phyloP scores from a whole-genome alignment of 495 filamentous ascomycete species.

The Xylona heveae region DNA sequence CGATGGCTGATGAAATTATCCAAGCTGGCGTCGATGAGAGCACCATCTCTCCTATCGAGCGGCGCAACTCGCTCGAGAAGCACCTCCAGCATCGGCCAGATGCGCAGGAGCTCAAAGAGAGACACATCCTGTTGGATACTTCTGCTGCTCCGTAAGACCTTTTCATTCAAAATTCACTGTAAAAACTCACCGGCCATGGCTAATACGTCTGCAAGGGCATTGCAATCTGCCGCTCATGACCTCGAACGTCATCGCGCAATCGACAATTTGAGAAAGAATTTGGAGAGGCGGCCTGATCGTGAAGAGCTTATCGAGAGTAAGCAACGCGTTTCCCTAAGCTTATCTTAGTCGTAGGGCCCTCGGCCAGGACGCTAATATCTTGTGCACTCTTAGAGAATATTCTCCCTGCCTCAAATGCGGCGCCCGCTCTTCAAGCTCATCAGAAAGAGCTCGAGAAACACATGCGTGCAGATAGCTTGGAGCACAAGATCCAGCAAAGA shows the following conservation, averaged over 20 bases:
- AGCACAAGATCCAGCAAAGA: conserved; percentile 58
- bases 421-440: conserved; percentile 52
- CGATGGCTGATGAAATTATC: conserved; percentile 20
- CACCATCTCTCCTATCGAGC: conserved; percentile 48
- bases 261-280: conserved; percentile 43
- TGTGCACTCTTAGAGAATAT: conserved; percentile 42
- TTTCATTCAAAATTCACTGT: background rate
- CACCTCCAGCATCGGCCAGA: conserved; percentile 65
- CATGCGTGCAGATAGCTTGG: conserved; percentile 66
- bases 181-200: background rate
- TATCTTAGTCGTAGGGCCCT: conserved; percentile 4
- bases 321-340: conserved; percentile 9
- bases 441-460: conserved; percentile 64
- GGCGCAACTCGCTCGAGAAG: conserved; percentile 77
- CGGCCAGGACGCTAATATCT: background rate
- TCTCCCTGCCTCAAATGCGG: conserved; percentile 51
- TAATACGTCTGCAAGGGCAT: conserved; percentile 19
- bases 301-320: conserved; percentile 54
- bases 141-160: conserved; percentile 41
- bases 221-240: conserved; percentile 38
- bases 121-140: conserved; percentile 52
- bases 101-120: conserved; percentile 54
- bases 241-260: conserved; percentile 41
- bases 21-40: conserved; percentile 26
- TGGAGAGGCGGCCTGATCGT: conserved; percentile 40